Evolutionary conservation across 306 rosid genomes (phyloP).

Genomic region (Potentilla sterilis): DNA sequence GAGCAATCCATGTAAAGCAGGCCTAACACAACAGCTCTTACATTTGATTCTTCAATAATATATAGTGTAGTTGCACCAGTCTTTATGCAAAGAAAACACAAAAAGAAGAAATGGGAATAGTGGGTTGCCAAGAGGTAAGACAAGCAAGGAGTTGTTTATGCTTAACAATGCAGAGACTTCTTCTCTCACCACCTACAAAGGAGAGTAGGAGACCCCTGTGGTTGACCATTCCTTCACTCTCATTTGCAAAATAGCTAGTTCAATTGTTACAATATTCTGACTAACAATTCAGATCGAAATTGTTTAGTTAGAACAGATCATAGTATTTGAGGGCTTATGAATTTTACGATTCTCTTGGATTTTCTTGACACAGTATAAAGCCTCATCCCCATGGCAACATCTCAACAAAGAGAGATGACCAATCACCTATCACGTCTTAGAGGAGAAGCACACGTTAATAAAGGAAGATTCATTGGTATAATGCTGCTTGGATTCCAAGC

Average conservation of each 20-base stretch:
- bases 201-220: not conserved
- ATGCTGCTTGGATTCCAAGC: constrained; percentile 9
- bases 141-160: not conserved
- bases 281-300: not conserved
- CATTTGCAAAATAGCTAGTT: not conserved
- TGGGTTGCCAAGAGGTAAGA: not conserved
- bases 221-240: not conserved
- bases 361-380: not conserved
- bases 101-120: not conserved
- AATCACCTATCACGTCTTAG: not conserved
- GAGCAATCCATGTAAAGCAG: not conserved
- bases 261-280: not conserved
- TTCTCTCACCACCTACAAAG: not conserved
- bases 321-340: not conserved
- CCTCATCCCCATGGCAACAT: not conserved
- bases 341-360: not conserved
- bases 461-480: not conserved
- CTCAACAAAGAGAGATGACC: not conserved
- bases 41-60: not conserved
- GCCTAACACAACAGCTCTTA: not conserved
- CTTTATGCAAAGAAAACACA: not conserved
- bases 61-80: not conserved
- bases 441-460: not conserved
- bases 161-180: not conserved
- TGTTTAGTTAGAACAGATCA: not conserved